phyloP scores from a whole-genome alignment of 2,329 filamentous ascomycete species.

The Alternaria sp. region DNA sequence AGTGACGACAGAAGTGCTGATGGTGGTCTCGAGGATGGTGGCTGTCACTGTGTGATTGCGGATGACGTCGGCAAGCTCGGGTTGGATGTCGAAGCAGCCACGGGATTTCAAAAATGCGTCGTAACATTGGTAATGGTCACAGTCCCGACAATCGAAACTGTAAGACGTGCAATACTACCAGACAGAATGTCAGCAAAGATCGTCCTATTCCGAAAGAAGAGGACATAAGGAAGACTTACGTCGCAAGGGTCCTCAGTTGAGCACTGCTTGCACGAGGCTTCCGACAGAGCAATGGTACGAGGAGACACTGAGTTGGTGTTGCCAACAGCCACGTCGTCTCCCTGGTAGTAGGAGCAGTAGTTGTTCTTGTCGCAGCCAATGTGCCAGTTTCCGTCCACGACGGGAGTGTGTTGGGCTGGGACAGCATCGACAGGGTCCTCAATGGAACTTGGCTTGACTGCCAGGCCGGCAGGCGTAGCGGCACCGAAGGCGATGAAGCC shows the following conservation, averaged over 20 bases:
- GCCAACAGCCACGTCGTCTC: not conserved
- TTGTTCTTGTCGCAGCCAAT: constrained; percentile 11
- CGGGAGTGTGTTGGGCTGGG: not conserved
- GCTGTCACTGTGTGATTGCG: not conserved
- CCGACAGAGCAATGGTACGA: not conserved
- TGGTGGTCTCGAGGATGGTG: not conserved
- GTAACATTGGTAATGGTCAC: not conserved
- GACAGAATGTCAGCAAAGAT: not conserved
- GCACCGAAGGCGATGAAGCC: constrained; percentile 14
- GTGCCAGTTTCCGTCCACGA: constrained; percentile 4
- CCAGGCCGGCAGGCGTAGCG: constrained; percentile 5
- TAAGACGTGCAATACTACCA: not conserved
- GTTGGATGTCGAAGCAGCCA: not conserved
- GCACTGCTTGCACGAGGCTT: not conserved
- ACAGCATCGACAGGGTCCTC: not conserved
- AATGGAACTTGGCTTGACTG: not conserved
- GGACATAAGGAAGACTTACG: not conserved
- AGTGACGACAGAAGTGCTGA: not conserved
- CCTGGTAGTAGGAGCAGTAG: constrained; percentile 12
- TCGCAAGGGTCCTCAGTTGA: not conserved
- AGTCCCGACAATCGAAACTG: not conserved
- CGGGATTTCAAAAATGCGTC: not conserved
- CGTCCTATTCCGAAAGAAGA: not conserved
- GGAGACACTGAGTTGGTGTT: not conserved
- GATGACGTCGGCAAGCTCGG: not conserved